A percentile compares a stretch with the other conserved stretches of the same genome.
These are phyloP conservation scores for Fusarium anguioides DNA, from an alignment of 2,329 filamentous ascomycete species.

Conservation along the genomic window DNA sequence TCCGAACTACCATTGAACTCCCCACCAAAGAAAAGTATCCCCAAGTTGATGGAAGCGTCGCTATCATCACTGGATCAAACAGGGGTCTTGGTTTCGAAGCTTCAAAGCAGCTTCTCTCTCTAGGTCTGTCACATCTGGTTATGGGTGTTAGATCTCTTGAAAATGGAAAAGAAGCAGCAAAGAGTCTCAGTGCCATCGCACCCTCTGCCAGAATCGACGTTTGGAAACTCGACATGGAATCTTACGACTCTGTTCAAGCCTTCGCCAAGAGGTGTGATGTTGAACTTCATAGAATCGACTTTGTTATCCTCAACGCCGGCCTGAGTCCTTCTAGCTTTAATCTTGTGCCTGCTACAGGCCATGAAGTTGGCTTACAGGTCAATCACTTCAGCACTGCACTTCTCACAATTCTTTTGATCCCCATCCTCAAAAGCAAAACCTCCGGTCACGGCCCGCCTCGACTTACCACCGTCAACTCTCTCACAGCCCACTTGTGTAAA, in stretches of 20 bases:
- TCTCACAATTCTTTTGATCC: conserved; percentile 46
- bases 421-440: conserved; percentile 28
- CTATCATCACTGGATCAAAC: conserved; percentile 44
- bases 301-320: conserved; percentile 52
- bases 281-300: conserved; percentile 35
- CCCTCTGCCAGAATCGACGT: conserved; percentile 38
- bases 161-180: conserved; percentile 21
- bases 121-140: conserved; percentile 27
- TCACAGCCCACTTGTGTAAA: conserved; percentile 41
- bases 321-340: conserved; percentile 34
- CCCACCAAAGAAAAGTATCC: conserved; percentile 34
- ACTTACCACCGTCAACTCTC: conserved; percentile 48
- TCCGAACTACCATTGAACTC: conserved; percentile 36
- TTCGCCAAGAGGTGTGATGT: conserved; percentile 31
- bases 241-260: conserved; percentile 39
- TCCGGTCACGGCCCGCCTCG: conserved; percentile 13
- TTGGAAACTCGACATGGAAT: conserved; percentile 43
- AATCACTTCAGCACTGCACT: conserved; percentile 49
- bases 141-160: conserved; percentile 37
- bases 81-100: conserved; percentile 42
- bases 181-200: background rate
- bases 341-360: conserved; percentile 34
- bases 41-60: conserved; percentile 21
- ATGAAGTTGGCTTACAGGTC: conserved; percentile 49
- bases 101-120: conserved; percentile 37